phyloP scores from a whole-genome alignment of 495 filamentous ascomycete genomes.

The Lophiostoma macrostomum region DNA sequence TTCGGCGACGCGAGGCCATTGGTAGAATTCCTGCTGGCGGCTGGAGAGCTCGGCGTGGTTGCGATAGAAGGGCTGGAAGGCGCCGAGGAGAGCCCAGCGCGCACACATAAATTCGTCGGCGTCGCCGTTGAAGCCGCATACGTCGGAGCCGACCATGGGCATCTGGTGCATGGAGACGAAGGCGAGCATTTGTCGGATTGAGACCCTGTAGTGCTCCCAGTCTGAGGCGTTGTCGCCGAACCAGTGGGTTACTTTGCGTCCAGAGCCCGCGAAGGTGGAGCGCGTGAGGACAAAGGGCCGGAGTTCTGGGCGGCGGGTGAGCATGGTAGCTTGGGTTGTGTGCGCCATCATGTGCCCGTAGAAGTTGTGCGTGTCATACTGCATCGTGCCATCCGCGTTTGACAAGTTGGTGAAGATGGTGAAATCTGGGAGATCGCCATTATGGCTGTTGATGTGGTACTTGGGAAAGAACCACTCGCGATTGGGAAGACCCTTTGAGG shows the following conservation, averaged over 20 bases:
- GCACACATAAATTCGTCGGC: slow-evolving; percentile 77
- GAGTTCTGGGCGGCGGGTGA: slow-evolving; percentile 59
- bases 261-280: slow-evolving; percentile 78
- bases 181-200: slow-evolving; percentile 66
- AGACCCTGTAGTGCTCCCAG: slow-evolving; percentile 70
- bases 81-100: slow-evolving; percentile 76
- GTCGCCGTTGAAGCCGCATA: slow-evolving; percentile 71
- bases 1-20: slow-evolving; percentile 59
- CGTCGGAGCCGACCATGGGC: slow-evolving; percentile 80
- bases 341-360: slow-evolving; percentile 83
- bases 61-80: slow-evolving; percentile 80
- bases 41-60: slow-evolving; percentile 62
- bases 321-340: slow-evolving; percentile 65
- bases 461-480: slow-evolving; percentile 73
- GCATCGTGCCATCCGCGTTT: slow-evolving; percentile 66
- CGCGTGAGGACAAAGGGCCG: slow-evolving; percentile 81
- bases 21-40: slow-evolving; percentile 72
- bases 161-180: slow-evolving; percentile 81
- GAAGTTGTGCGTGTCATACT: slow-evolving; percentile 84
- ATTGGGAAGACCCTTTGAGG: slow-evolving; percentile 56
- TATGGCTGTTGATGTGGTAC: slow-evolving; percentile 72
- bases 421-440: slow-evolving; percentile 31
- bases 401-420: slow-evolving; percentile 73
- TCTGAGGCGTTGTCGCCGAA: slow-evolving; percentile 75
- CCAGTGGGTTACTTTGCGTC: slow-evolving; percentile 78